These are phyloP conservation scores for Aspergillus sclerotialis DNA, from an alignment of 2,329 filamentous ascomycete species.

Conservation along the genomic window DNA sequence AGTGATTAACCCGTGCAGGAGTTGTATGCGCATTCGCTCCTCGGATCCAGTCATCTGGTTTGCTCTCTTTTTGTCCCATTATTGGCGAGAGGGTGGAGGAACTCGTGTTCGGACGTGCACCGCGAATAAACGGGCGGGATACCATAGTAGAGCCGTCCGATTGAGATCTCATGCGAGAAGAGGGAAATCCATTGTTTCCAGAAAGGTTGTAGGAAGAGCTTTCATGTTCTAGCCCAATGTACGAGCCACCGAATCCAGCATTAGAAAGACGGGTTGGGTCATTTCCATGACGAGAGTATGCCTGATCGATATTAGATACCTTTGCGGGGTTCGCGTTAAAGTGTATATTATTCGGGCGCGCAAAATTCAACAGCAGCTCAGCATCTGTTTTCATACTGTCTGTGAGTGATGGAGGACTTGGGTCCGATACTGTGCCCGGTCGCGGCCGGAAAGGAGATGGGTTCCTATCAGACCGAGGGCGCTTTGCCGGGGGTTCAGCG, in stretches of 20 bases:
- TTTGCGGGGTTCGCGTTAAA: constrained; percentile 18
- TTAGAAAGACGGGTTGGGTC: constrained; percentile 17
- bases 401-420: constrained; percentile 24
- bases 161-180: constrained; percentile 33
- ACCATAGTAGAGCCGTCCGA: constrained; percentile 36
- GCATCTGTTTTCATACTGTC: constrained; percentile 43
- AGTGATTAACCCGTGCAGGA: constrained; percentile 7
- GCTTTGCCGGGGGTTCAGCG: constrained; percentile 49
- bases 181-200: constrained; percentile 16
- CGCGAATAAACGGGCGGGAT: constrained; percentile 29
- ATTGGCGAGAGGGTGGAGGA: constrained; percentile 27
- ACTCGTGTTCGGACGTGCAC: constrained; percentile 31
- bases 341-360: constrained; percentile 31
- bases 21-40: constrained; percentile 7
- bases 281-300: constrained; percentile 15
- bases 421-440: constrained; percentile 17
- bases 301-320: constrained; percentile 26
- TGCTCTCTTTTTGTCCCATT: constrained; percentile 25
- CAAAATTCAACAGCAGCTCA: constrained; percentile 41
- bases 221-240: constrained; percentile 10
- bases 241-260: constrained; percentile 13
- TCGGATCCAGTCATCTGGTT: constrained; percentile 10
- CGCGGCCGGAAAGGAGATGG: constrained; percentile 34
- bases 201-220: constrained; percentile 9
- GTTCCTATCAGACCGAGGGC: constrained; percentile 53